Evolutionary conservation across 2,329 filamentous ascomycete genomes (phyloP).

Genomic region (Diaporthe velutina): DNA sequence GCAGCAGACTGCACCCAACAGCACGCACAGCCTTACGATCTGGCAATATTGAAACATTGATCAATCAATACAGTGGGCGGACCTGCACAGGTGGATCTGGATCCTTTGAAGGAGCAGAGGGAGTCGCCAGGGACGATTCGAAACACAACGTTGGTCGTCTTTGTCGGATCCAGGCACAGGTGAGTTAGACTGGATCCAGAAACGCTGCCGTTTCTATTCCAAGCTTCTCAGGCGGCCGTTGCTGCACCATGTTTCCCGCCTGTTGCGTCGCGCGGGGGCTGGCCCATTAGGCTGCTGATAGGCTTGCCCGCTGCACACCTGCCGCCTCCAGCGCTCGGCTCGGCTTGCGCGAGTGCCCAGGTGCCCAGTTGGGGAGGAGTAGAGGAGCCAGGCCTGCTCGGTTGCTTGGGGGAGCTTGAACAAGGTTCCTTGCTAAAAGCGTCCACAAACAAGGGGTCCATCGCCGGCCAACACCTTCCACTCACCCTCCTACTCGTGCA

Average conservation of each 20-base stretch:
- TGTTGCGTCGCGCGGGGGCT: background rate
- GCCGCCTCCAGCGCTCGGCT: background rate
- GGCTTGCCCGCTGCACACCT: background rate
- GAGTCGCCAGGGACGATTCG: background rate
- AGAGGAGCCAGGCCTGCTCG: background rate
- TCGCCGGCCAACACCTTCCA: background rate
- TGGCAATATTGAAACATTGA: conserved; percentile 21
- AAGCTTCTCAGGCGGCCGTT: conserved; percentile 25
- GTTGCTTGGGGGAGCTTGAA: conserved; percentile 3
- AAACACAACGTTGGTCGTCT: conserved; percentile 12
- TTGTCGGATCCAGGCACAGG: background rate
- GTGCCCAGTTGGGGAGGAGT: background rate
- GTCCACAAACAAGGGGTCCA: conserved; percentile 6
- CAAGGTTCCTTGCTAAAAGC: conserved; percentile 17
- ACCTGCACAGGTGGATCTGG: background rate
- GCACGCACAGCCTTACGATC: conserved; percentile 15
- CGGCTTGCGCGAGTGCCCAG: background rate
- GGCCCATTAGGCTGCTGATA: background rate
- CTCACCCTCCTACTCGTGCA: background rate
- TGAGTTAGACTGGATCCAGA: conserved; percentile 13
- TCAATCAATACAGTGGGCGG: background rate
- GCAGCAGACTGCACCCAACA: background rate
- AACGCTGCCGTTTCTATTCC: conserved; percentile 17
- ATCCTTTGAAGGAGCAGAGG: conserved; percentile 5
- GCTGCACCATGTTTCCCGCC: conserved; percentile 12